Percentiles rank a stretch among this genome's conserved stretches.
phyloP scores from a whole-genome alignment of 2,329 filamentous ascomycete genomes.

The Paracorniculantispora psalliotae region DNA sequence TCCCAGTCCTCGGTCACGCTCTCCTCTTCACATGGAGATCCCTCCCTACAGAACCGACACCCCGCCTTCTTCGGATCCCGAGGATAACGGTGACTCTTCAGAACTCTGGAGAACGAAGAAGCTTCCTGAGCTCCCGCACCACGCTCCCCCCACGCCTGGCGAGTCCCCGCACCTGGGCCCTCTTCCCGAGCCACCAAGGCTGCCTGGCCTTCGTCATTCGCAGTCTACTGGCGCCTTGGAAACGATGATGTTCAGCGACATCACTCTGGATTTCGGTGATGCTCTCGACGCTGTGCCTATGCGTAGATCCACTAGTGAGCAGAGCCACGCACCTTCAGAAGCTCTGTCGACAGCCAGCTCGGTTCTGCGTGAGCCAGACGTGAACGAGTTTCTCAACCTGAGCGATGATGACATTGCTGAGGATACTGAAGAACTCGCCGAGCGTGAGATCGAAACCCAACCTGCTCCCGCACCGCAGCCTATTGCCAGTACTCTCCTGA shows the following conservation, averaged over 20 bases:
- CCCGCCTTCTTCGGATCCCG: constrained; percentile 30
- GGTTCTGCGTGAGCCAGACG: constrained; percentile 45
- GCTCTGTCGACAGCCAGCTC: constrained; percentile 26
- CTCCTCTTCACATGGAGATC: constrained; percentile 20
- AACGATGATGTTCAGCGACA: constrained; percentile 22
- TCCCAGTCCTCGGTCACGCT: constrained; percentile 23
- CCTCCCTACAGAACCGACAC: constrained; percentile 25
- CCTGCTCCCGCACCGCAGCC: constrained; percentile 22
- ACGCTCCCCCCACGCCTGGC: constrained; percentile 27
- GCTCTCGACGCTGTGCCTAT: constrained; percentile 22
- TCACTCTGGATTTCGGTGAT: constrained; percentile 24
- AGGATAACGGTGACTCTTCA: constrained; percentile 23
- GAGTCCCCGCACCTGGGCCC: constrained; percentile 32
- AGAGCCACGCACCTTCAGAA: constrained; percentile 26
- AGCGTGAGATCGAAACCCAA: constrained; percentile 18
- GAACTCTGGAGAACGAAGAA: constrained; percentile 22
- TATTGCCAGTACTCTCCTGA: constrained; percentile 32
- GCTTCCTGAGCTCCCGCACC: constrained; percentile 23
- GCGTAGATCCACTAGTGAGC: constrained; percentile 25
- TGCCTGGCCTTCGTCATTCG: constrained; percentile 21
- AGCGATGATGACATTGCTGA: constrained; percentile 57
- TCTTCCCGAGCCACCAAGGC: constrained; percentile 18
- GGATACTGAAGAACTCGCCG: constrained; percentile 21
- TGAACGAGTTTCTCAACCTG: constrained; percentile 50
- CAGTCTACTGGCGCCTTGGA: constrained; percentile 26